Evolutionary conservation across 257 asterid genomes (phyloP).

Genomic region (Penstemon barbatus): DNA sequence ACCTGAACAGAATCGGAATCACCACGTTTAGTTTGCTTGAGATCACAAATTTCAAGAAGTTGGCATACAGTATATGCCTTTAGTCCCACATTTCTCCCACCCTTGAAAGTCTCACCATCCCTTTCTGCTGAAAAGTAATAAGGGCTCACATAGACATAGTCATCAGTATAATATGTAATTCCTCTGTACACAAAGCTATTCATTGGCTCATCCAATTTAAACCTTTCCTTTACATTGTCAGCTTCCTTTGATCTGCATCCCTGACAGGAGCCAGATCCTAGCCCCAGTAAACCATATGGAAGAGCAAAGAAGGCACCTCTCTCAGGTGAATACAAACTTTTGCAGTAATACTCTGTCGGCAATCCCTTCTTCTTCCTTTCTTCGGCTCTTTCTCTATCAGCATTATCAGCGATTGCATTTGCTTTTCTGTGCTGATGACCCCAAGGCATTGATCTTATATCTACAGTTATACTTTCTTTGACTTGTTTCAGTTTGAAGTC

Average conservation of each 20-base stretch:
- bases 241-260: slow-evolving; percentile 58
- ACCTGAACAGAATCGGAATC: slow-evolving; percentile 48
- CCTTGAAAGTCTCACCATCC: slow-evolving; percentile 62
- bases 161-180: slow-evolving; percentile 56
- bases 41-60: slow-evolving; percentile 58
- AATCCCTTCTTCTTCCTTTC: slow-evolving; percentile 69
- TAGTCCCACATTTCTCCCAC: slow-evolving; percentile 90
- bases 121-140: slow-evolving; percentile 56
- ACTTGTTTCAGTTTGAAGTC: slow-evolving; percentile 61
- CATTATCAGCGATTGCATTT: slow-evolving; percentile 57
- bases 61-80: slow-evolving; percentile 75
- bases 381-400: slow-evolving; percentile 73
- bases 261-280: slow-evolving; percentile 78
- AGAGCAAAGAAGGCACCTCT: slow-evolving; percentile 84
- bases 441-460: slow-evolving; percentile 67
- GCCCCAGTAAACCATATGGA: slow-evolving; percentile 58
- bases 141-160: slow-evolving; percentile 75
- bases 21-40: slow-evolving; percentile 40
- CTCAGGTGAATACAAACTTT: slow-evolving; percentile 81
- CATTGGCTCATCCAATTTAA: slow-evolving; percentile 46
- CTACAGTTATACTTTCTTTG: slow-evolving; percentile 46
- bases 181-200: slow-evolving; percentile 60
- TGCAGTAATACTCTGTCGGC: slow-evolving; percentile 75
- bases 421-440: slow-evolving; percentile 82
- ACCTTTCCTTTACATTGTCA: slow-evolving; percentile 42